Base-by-base conservation (phyloP, 2,329 filamentous ascomycete genomes). In the Aspergillus latus region DNA sequence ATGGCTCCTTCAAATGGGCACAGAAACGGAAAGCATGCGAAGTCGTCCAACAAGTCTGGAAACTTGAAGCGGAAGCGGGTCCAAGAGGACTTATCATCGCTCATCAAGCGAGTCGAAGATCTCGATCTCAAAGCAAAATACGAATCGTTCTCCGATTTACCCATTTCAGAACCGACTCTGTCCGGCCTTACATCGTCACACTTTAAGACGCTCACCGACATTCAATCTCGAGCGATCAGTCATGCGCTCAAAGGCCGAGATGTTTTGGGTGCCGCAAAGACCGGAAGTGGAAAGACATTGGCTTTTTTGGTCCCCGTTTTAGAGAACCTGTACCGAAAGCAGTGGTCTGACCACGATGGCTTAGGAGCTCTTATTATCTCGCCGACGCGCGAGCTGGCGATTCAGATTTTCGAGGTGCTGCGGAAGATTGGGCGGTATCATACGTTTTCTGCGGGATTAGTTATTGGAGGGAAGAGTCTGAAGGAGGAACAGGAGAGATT, bases 331-430 rank as follows among this genome's bases (percentile, higher is more conserved):
- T 94, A 96, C 73, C 87, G 92, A 50, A 85, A 87, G 54, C 89
- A 88, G 81, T 97, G 92, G 87, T 89, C 94, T 13, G 90, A 96
- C 66, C 83, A 87, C 65, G 94, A 99, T 75, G 94, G 94, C 0
- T 80, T 99, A 30, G 93, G 93, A 7, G 94, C 94, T 4, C 82
- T 99, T 61, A 90, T 99, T 62, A 87, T 99, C 52, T 93, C 92
- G 0, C 94, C 94, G 0, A 99, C 94, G 6, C 88, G 94, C 68
- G 94, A 99, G 76, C 81, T 99, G 54, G 93, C 94, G 0, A 94
- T 95, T 39, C 94, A 99, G 74, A 99, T 96, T 59, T 99, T 97
- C 69, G 89, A 97, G 56, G 93, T 97, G 0, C 76, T 99, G 66
- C 83, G 90, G 59, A 96, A 96, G 73, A 85, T 99, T 56, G 94